Base-by-base conservation (phyloP, 768 basidiomycete species). In the Pulveroboletus ravenelii region DNA sequence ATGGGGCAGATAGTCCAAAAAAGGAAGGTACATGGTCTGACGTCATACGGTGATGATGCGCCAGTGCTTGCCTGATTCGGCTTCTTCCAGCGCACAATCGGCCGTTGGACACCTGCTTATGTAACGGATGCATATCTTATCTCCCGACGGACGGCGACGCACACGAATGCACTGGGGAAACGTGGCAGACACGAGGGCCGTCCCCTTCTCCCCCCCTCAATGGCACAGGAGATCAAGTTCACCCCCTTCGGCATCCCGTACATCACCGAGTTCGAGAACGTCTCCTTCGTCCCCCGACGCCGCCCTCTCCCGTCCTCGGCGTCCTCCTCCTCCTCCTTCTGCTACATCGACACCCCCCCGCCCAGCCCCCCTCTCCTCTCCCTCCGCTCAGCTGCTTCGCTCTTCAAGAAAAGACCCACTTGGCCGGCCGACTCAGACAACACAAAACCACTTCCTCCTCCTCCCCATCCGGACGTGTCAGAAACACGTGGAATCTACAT, bases 21-120 rank as follows among this genome's bases (percentile, higher is more conserved):
- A 66, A 66, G 67, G 67, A 63, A 69, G 55, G 56, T 59, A 30
- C 39, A 29, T 45, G 36, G 51, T 52, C 41, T 61, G 67, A 69
- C 67, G 63, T 67, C 66, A 67, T 23, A 10, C 6, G 1, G 13
- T 3, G 8, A 15, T 37, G 34, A 47, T 18, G 31, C 18, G 43
- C 43, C 43, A 32, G 20, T 18, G 32, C 48, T 20, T 27, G 2
- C 25, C 25, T 27, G 25, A 27, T 27, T 27, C 20, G 25, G 25
- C 25, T 27, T 31, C 10, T 17, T 13, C n/a, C 15, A 15, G 35
- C 35, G 35, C 35, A 36, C n/a, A 36, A n/a, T 36, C n/a, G 8
- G 43, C 43, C 2, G 50, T 29, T 40, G 44, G 49, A 32, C 6
- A 13, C 10, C 1, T 8, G 0, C 13, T 58, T 59, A 57, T 23